phyloP scores from a whole-genome alignment of 2,329 filamentous ascomycete species.

The Aureobasidium sp. region DNA sequence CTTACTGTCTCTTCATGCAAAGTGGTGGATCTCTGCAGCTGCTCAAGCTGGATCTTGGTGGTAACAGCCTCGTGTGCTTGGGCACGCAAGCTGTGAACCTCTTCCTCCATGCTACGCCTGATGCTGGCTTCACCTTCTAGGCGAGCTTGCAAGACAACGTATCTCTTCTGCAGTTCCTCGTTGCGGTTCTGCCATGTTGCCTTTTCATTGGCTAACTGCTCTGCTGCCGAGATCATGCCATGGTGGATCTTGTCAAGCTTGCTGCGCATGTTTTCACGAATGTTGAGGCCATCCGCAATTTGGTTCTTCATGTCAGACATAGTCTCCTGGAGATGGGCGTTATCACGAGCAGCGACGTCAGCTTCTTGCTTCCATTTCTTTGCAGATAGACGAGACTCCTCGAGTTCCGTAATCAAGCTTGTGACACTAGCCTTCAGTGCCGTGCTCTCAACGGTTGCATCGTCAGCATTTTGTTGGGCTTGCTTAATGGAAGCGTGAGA shows the following conservation, averaged over 20 bases:
- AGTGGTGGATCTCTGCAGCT: conserved; percentile 51
- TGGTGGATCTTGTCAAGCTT: conserved; percentile 82
- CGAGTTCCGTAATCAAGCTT: conserved; percentile 52
- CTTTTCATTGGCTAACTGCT: conserved; percentile 77
- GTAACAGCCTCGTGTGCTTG: conserved; percentile 17
- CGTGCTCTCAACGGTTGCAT: conserved; percentile 2
- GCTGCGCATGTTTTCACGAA: conserved; percentile 74
- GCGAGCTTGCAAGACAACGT: conserved; percentile 49
- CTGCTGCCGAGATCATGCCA: conserved; percentile 73
- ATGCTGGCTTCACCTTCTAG: conserved; percentile 41
- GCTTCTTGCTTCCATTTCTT: conserved; percentile 54
- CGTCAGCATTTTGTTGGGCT: background rate
- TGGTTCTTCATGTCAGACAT: conserved; percentile 69
- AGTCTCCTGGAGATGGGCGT: conserved; percentile 66
- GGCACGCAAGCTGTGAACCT: conserved; percentile 34
- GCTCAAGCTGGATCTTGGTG: conserved; percentile 40
- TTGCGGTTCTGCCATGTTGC: conserved; percentile 65
- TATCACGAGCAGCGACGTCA: conserved; percentile 51
- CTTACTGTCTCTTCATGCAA: conserved; percentile 56
- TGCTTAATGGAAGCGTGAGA: conserved; percentile 1
- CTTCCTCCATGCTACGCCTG: conserved; percentile 39
- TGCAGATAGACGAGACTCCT: conserved; percentile 56
- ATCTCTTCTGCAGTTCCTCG: conserved; percentile 48
- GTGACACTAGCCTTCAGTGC: conserved; percentile 53
- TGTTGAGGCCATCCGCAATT: conserved; percentile 75